These are phyloP conservation scores for Trichoderma aggressivum DNA, from an alignment of 2,329 filamentous ascomycete genomes.

Conservation along the genomic window DNA sequence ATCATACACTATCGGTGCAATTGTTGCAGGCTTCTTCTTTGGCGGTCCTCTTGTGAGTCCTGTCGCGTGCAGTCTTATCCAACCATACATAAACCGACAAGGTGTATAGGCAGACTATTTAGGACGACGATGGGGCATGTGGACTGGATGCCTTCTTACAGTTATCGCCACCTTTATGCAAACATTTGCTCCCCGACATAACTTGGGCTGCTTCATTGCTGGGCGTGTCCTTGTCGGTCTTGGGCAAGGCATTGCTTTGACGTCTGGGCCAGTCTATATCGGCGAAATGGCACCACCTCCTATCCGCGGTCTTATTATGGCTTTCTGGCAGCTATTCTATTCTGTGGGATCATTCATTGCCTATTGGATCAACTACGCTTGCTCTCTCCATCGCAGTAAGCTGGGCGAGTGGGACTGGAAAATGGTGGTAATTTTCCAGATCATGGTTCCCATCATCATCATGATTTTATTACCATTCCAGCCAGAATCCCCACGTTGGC, in stretches of 20 bases:
- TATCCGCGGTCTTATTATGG: not conserved
- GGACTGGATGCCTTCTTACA: not conserved
- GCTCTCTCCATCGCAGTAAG: not conserved
- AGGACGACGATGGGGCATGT: not conserved
- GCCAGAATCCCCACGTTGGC: not conserved
- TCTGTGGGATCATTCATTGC: not conserved
- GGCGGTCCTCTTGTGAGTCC: not conserved
- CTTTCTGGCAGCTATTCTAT: conserved; percentile 1
- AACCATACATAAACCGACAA: not conserved
- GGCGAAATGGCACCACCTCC: not conserved
- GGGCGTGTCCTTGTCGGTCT: not conserved
- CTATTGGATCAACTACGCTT: conserved; percentile 3
- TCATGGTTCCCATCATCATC: not conserved
- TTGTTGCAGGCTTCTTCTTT: not conserved
- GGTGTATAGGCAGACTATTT: not conserved
- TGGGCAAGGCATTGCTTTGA: not conserved
- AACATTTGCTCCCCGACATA: not conserved
- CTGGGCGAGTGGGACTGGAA: not conserved
- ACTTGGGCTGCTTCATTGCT: not conserved
- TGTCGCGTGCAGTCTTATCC: not conserved
- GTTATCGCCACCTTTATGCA: not conserved
- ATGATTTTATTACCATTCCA: not conserved
- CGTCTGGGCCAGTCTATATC: not conserved
- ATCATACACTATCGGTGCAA: not conserved
- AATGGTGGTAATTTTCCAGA: conserved; percentile 6